Conservation (phyloP, 1,139 yeast species). For the Suhomyces coccinellae region DNA sequence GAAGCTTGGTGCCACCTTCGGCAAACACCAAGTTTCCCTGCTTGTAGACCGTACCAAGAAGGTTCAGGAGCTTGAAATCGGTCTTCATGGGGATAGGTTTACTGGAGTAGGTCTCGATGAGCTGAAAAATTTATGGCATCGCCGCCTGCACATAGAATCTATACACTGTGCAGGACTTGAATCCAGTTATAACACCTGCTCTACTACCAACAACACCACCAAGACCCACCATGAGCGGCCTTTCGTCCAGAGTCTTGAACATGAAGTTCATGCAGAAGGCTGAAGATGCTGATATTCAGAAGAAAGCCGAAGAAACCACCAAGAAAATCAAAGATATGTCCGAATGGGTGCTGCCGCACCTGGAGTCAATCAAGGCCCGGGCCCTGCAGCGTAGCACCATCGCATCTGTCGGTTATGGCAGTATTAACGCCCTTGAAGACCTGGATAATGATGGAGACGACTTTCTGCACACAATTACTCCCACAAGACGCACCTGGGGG, state of each 20-base stretch:
- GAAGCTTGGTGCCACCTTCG: slow-evolving; percentile 76
- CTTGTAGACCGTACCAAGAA: slow-evolving; percentile 91
- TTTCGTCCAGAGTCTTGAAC: slow-evolving; percentile 68
- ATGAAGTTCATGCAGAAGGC: slow-evolving; percentile 62
- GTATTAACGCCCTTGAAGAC: slow-evolving; percentile 27
- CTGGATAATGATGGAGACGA: slow-evolving; percentile 7
- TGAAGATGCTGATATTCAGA: slow-evolving; percentile 21
- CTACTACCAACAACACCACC: not conserved
- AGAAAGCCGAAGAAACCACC: slow-evolving; percentile 34
- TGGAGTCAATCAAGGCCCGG: slow-evolving; percentile 24
- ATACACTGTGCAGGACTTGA: not conserved
- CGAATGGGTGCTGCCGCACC: slow-evolving; percentile 57
- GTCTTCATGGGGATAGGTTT: slow-evolving; percentile 37
- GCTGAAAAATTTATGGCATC: slow-evolving; percentile 13
- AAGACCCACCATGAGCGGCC: slow-evolving; percentile 34
- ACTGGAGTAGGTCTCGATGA: slow-evolving; percentile 4
- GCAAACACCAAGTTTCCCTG: slow-evolving; percentile 89
- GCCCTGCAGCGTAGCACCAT: slow-evolving; percentile 25
- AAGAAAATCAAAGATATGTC: slow-evolving; percentile 54
- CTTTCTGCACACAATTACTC: slow-evolving; percentile 2
- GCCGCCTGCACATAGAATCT: not conserved
- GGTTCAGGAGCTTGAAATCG: slow-evolving; percentile 68
- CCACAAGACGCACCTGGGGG: slow-evolving; percentile 14
- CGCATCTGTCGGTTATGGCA: slow-evolving; percentile 50
- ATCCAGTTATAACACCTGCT: not conserved